phyloP scores from a whole-genome alignment of 2,329 filamentous ascomycete genomes.

The Penicillium sp. region DNA sequence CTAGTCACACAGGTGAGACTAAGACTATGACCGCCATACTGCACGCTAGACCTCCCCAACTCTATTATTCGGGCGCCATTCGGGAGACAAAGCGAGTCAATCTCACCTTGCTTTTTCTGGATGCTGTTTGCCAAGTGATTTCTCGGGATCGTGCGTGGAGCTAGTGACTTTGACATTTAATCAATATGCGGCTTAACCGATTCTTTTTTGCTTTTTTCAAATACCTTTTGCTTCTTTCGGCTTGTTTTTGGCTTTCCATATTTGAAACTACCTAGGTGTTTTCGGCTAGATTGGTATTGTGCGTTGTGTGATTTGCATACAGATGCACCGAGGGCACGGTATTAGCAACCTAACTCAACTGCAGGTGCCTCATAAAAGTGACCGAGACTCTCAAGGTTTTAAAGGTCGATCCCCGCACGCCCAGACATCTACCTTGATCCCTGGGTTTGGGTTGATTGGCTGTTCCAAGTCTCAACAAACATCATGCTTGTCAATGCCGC shows the following conservation, averaged over 20 bases:
- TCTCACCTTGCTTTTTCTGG: conserved; percentile 7
- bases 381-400: not conserved
- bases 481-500: not conserved
- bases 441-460: not conserved
- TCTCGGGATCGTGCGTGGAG: conserved; percentile 4
- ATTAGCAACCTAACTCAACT: conserved; percentile 3
- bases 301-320: conserved; percentile 4
- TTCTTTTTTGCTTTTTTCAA: not conserved
- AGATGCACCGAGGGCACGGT: conserved; percentile 1
- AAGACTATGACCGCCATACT: not conserved
- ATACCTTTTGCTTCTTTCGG: not conserved
- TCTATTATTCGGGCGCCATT: conserved; percentile 8
- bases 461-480: not conserved
- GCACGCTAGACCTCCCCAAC: not conserved
- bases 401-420: not conserved
- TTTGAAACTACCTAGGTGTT: not conserved
- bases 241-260: conserved; percentile 3
- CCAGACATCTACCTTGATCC: not conserved
- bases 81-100: conserved; percentile 9
- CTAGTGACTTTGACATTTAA: conserved; percentile 5
- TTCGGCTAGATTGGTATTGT: not conserved
- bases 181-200: conserved; percentile 1
- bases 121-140: conserved; percentile 5
- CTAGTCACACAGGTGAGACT: conserved; percentile 4
- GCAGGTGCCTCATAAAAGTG: not conserved